Evolutionary conservation across 1,284 basidiomycete species (phyloP).

Genomic region (Erythrobasidium hasegawianum): DNA sequence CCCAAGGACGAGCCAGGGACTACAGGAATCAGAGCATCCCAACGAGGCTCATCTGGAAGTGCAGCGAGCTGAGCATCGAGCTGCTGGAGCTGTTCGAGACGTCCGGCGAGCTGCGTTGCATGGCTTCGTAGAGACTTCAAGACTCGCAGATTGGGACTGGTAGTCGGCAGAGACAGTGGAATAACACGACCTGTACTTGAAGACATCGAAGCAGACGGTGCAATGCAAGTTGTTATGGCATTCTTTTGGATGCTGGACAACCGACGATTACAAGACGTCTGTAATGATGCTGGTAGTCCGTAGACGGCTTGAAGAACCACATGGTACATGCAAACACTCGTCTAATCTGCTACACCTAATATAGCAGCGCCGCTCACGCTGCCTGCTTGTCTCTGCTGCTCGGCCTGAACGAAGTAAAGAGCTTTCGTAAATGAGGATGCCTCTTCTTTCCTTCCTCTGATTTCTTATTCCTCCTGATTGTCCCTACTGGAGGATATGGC

Average conservation of each 20-base stretch:
- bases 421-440: too few relatives aligned
- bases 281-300: too few relatives aligned
- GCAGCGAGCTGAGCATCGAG: slow-evolving; percentile 19
- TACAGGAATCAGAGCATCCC: slow-evolving; percentile 19
- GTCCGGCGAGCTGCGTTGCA: slow-evolving; percentile 9
- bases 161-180: slow-evolving; percentile 24
- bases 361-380: too few relatives aligned
- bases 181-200: slow-evolving; percentile 2
- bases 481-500: too few relatives aligned
- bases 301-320: too few relatives aligned
- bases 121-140: slow-evolving; percentile 15
- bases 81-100: slow-evolving; percentile 7
- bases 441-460: too few relatives aligned
- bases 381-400: too few relatives aligned
- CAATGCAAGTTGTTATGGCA: background rate
- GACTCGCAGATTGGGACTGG: slow-evolving; percentile 16
- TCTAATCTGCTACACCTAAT: too few relatives aligned
- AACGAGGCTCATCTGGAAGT: slow-evolving; percentile 21
- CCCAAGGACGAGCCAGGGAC: slow-evolving; percentile 1
- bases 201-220: background rate
- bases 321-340: too few relatives aligned
- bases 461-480: too few relatives aligned
- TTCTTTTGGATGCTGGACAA: background rate
- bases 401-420: too few relatives aligned
- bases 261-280: too few relatives aligned